Percentiles rank a stretch among this genome's conserved stretches.
phyloP scores from a whole-genome alignment of 2,329 filamentous ascomycete species.

The Karstenula rhodostoma region DNA sequence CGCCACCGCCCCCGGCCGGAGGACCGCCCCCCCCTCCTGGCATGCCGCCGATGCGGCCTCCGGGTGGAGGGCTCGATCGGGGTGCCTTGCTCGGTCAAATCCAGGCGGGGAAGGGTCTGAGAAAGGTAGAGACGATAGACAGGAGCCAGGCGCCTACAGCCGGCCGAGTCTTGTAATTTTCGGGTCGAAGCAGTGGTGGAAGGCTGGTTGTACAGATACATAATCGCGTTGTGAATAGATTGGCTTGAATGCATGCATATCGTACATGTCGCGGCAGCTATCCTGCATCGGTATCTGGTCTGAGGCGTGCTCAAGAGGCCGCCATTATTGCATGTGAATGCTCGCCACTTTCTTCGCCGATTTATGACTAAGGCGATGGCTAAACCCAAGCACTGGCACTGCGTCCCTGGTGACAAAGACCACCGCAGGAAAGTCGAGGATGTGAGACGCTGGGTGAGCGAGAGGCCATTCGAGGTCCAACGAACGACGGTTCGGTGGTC shows the following conservation, averaged over 20 bases:
- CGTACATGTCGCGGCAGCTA: neutral
- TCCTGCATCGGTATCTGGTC: neutral
- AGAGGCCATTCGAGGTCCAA: neutral
- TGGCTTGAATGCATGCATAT: constrained; percentile 17
- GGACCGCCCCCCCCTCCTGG: constrained; percentile 44
- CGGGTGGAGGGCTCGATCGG: constrained; percentile 47
- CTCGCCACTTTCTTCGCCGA: neutral
- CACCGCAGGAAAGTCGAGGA: no score
- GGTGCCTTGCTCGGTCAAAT: constrained; percentile 82
- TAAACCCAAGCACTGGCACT: neutral
- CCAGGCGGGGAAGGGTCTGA: constrained; percentile 77
- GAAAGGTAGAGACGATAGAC: constrained; percentile 90
- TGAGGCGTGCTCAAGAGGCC: neutral
- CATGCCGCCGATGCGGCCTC: constrained; percentile 54
- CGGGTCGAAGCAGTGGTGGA: neutral
- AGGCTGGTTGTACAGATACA: constrained; percentile 23
- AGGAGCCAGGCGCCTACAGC: constrained; percentile 75
- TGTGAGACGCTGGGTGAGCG: neutral
- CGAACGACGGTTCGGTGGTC: constrained; percentile 1
- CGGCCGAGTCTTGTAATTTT: constrained; percentile 69
- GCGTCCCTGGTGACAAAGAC: no score
- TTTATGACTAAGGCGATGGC: neutral
- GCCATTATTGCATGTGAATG: neutral
- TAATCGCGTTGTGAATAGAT: constrained; percentile 28
- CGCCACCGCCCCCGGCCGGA: constrained; percentile 55